These are phyloP conservation scores for Crithidia fasciculata DNA, from an alignment of 208 protist species.

Conservation along the genomic window DNA sequence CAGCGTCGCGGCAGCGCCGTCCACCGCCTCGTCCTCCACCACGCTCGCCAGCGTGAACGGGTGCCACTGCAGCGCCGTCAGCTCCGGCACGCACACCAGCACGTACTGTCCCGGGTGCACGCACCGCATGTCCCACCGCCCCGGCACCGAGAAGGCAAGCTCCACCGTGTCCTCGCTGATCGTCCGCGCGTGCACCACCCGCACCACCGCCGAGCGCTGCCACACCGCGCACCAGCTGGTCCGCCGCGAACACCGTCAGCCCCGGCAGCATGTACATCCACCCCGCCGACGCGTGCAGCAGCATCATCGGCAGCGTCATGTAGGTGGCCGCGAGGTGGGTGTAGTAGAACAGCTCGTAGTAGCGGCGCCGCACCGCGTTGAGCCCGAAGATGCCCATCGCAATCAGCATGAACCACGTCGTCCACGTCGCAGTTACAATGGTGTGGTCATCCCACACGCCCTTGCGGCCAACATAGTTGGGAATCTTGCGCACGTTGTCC, in stretches of 20 bases:
- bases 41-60: conserved; percentile 57
- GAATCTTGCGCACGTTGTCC: conserved; percentile 36
- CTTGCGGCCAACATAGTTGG: conserved; percentile 18
- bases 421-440: conserved; percentile 43
- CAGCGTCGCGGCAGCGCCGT: not conserved
- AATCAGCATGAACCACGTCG: conserved; percentile 47
- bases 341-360: conserved; percentile 80
- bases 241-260: conserved; percentile 55
- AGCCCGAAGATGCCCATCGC: conserved; percentile 55
- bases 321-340: conserved; percentile 54
- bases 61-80: conserved; percentile 73
- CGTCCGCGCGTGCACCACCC: conserved; percentile 22
- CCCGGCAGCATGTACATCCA: conserved; percentile 72
- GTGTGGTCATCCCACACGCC: conserved; percentile 45
- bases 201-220: conserved; percentile 35
- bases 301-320: conserved; percentile 50
- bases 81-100: conserved; percentile 58
- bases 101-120: conserved; percentile 50
- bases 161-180: conserved; percentile 32
- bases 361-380: conserved; percentile 47
- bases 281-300: conserved; percentile 56
- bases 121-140: conserved; percentile 7
- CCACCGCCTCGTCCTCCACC: conserved; percentile 18
- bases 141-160: conserved; percentile 27
- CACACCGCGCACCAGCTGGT: conserved; percentile 55